Conservation (phyloP, 768 basidiomycete genomes). For the Coprinopsis sp. region DNA sequence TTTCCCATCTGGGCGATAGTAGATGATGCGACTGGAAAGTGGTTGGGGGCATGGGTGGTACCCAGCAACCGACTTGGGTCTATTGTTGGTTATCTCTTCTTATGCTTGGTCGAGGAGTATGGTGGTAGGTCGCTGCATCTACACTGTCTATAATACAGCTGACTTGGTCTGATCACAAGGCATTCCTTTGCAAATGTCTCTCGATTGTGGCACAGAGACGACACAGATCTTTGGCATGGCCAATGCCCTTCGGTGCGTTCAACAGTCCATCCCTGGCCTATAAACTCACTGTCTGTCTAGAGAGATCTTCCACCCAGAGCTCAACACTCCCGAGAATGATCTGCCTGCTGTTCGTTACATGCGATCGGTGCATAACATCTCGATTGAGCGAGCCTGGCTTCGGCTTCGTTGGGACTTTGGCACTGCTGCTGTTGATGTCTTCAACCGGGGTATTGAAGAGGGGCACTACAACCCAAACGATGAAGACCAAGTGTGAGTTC, state of each 20-base stretch:
- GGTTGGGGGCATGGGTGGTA: constrained; percentile 32
- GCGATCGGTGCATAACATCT: constrained; percentile 29
- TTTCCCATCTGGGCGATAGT: constrained; percentile 35
- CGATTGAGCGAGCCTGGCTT: constrained; percentile 32
- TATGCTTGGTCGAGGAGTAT: constrained; percentile 24
- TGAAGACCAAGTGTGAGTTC: constrained; percentile 24
- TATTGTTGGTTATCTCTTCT: constrained; percentile 28
- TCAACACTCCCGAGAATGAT: constrained; percentile 12
- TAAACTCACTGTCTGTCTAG: constrained; percentile 12
- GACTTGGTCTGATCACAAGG: constrained; percentile 15
- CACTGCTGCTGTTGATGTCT: constrained; percentile 24
- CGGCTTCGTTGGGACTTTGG: constrained; percentile 26
- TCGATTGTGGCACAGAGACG: constrained; percentile 35
- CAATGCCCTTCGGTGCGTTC: constrained; percentile 25
- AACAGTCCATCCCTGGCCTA: background rate
- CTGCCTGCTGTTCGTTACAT: constrained; percentile 29
- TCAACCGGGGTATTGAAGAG: constrained; percentile 16
- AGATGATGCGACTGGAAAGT: constrained; percentile 26
- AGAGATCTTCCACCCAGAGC: constrained; percentile 22
- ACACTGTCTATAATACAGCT: background rate
- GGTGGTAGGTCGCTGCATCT: constrained; percentile 18
- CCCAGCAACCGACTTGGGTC: constrained; percentile 30
- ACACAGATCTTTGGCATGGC: constrained; percentile 25
- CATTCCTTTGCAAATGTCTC: constrained; percentile 28
- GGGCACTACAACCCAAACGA: constrained; percentile 23